These are phyloP conservation scores for Ceratobasidium sp. DNA, from an alignment of 1,284 basidiomycete species.

Conservation along the genomic window DNA sequence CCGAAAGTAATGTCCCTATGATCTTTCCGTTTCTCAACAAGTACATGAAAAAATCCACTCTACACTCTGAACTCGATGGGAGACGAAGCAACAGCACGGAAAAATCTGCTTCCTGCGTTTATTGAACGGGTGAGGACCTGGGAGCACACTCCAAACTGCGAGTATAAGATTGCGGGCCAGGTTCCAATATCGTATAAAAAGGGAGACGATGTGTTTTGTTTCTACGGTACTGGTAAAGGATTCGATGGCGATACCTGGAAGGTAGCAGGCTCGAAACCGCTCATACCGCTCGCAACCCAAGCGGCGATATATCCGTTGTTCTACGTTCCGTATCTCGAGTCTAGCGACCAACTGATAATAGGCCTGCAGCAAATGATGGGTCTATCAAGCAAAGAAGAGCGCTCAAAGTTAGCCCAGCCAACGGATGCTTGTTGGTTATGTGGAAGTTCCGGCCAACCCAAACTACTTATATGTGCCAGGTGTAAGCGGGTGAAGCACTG, in stretches of 20 bases:
- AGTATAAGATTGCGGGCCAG: neutral
- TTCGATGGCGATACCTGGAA: constrained; percentile 7
- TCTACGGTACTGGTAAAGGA: constrained; percentile 4
- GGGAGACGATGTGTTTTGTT: neutral
- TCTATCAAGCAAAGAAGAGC: neutral
- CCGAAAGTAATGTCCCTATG: neutral
- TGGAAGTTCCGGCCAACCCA: constrained; percentile 8
- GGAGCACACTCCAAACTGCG: constrained; percentile 9
- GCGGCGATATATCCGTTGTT: constrained; percentile 6
- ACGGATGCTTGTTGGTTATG: constrained; percentile 7
- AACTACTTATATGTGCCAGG: neutral
- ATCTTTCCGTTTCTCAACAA: neutral
- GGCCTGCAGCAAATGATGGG: neutral
- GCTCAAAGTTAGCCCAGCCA: neutral
- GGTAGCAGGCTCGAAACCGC: neutral
- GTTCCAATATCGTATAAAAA: neutral
- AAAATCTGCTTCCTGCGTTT: constrained; percentile 15
- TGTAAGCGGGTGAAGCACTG: constrained; percentile 28
- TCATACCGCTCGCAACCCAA: constrained; percentile 12
- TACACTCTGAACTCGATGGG: neutral
- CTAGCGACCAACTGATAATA: neutral
- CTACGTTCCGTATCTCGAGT: constrained; percentile 1
- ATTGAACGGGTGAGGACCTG: constrained; percentile 20
- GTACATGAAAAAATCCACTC: neutral
- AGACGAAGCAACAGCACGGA: constrained; percentile 1